These are phyloP conservation scores for Talaromyces sp. DNA, from an alignment of 2,329 filamentous ascomycete genomes.

Conservation along the genomic window DNA sequence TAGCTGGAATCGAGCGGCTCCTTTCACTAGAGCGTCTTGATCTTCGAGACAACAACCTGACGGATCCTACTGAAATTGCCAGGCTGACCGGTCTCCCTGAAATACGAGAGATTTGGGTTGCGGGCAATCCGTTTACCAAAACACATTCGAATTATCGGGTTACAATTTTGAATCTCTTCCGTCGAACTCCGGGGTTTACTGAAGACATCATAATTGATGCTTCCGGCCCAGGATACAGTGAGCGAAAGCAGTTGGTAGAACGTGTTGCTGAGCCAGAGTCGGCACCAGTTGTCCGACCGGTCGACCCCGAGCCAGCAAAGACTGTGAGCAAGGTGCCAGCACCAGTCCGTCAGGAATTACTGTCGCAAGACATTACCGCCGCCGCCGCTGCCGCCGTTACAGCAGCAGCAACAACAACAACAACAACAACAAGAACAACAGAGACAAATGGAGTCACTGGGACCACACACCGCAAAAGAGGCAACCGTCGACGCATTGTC, in stretches of 20 bases:
- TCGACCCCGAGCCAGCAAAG: conserved; percentile 58
- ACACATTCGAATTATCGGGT: conserved; percentile 81
- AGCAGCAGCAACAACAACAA: neutral
- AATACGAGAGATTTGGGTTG: conserved; percentile 86
- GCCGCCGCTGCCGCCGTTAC: too few relatives aligned
- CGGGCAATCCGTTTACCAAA: conserved; percentile 85
- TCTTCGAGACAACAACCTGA: conserved; percentile 81
- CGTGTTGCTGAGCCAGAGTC: conserved; percentile 70
- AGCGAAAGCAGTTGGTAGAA: conserved; percentile 79
- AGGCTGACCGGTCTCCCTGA: conserved; percentile 86
- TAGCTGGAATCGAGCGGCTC: conserved; percentile 85
- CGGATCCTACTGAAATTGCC: conserved; percentile 87
- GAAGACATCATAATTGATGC: conserved; percentile 90
- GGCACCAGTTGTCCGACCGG: conserved; percentile 72
- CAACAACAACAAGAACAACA: neutral
- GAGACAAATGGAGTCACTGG: conserved; percentile 21
- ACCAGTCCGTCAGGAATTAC: conserved; percentile 17
- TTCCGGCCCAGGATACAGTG: conserved; percentile 74
- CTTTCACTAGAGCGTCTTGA: conserved; percentile 86
- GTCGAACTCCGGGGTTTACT: conserved; percentile 80
- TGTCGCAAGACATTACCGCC: conserved; percentile 17
- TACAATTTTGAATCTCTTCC: conserved; percentile 93
- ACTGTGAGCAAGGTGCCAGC: conserved; percentile 55
- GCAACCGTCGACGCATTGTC: conserved; percentile 55
- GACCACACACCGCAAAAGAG: conserved; percentile 46